phyloP scores from a whole-genome alignment of 2,329 filamentous ascomycete genomes.

The Acephala macrosclerotiorum region DNA sequence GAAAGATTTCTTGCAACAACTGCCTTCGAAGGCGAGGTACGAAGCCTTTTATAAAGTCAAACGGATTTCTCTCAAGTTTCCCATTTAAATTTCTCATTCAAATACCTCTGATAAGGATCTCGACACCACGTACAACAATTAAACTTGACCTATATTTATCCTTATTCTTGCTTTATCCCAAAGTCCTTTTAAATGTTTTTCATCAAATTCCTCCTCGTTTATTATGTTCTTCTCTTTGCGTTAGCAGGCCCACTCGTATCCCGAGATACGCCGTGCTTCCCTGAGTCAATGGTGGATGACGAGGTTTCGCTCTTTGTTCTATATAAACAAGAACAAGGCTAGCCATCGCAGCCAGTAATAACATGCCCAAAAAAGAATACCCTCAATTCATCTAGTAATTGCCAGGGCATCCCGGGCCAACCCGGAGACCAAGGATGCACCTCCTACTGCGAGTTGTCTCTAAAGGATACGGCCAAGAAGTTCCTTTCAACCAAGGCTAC shows the following conservation, averaged over 20 bases:
- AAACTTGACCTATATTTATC: slow-evolving; percentile 10
- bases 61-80: slow-evolving; percentile 5
- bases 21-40: slow-evolving; percentile 3
- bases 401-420: slow-evolving; percentile 3
- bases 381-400: slow-evolving; percentile 4
- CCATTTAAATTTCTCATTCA: slow-evolving; percentile 8
- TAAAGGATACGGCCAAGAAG: slow-evolving; percentile 19
- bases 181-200: slow-evolving; percentile 8
- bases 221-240: slow-evolving; percentile 9
- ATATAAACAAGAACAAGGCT: slow-evolving; percentile 6
- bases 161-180: neutral
- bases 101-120: slow-evolving; percentile 8
- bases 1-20: slow-evolving; percentile 7
- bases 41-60: slow-evolving; percentile 3
- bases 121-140: neutral
- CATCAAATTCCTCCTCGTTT: slow-evolving; percentile 9
- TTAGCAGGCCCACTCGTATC: slow-evolving; percentile 4
- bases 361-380: too few species aligned
- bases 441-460: slow-evolving; percentile 16
- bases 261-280: slow-evolving; percentile 10
- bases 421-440: slow-evolving; percentile 13
- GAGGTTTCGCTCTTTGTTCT: slow-evolving; percentile 3
- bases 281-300: slow-evolving; percentile 8
- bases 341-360: neutral
- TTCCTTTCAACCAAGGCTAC: slow-evolving; percentile 15